A percentile compares a stretch with the other conserved stretches of the same genome.
phyloP scores from a whole-genome alignment of 768 basidiomycete genomes.

The Paxillus involutus region DNA sequence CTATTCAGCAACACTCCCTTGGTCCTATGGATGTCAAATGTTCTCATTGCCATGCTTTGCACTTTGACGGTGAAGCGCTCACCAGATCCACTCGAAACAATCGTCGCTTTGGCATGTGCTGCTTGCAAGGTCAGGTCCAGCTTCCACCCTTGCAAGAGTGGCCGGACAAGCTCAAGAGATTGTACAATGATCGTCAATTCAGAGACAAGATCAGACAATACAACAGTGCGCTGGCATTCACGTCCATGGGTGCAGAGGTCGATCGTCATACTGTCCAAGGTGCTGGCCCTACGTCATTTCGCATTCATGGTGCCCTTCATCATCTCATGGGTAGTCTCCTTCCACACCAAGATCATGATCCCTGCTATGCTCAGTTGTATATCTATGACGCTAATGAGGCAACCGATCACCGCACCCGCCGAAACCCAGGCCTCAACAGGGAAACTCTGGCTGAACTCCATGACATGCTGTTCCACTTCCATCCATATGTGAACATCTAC shows the following conservation, averaged over 20 bases:
- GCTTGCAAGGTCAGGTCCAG: slow-evolving; percentile 24
- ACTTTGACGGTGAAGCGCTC: too few species aligned
- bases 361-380: too few species aligned
- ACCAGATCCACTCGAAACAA: not conserved
- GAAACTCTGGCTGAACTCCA: too few species aligned
- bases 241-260: slow-evolving; percentile 34
- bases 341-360: too few species aligned
- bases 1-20: not conserved
- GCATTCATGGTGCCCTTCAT: too few species aligned
- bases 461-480: too few species aligned
- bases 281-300: slow-evolving; percentile 14
- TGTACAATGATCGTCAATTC: slow-evolving; percentile 26
- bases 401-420: too few species aligned
- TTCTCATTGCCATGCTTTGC: too few species aligned
- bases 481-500: too few species aligned
- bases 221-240: slow-evolving; percentile 42
- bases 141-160: slow-evolving; percentile 19
- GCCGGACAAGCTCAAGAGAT: slow-evolving; percentile 11
- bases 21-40: not conserved
- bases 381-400: too few species aligned
- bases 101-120: slow-evolving; percentile 27
- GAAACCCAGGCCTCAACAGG: too few species aligned
- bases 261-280: slow-evolving; percentile 23
- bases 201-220: slow-evolving; percentile 38
- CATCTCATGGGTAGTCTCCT: too few species aligned